Conservation (phyloP, 345 rosid species). For the Anastatica hierochuntica region DNA sequence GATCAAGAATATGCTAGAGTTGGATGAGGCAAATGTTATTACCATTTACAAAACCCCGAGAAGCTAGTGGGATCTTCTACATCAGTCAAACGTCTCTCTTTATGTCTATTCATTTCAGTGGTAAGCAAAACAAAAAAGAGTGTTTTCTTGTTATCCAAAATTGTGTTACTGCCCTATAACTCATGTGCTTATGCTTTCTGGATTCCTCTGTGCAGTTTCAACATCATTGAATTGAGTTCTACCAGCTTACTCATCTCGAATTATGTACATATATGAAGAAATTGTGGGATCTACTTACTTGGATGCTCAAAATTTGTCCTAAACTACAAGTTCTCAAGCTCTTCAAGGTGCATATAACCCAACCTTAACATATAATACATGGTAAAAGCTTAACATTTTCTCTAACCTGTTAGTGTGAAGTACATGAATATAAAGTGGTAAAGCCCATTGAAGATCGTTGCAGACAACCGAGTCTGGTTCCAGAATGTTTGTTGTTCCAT, state of each 20-base stretch:
- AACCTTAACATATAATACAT: too few species aligned
- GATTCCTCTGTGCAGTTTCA: neutral
- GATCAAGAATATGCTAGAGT: neutral
- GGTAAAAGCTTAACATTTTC: too few species aligned
- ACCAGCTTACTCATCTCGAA: conserved; percentile 1
- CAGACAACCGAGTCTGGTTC: neutral
- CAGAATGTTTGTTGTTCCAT: neutral
- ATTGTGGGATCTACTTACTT: conserved; percentile 5
- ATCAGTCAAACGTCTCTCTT: conserved; percentile 9
- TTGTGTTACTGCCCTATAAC: neutral
- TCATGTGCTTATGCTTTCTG: neutral
- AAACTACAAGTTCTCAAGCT: conserved; percentile 14
- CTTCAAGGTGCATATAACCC: neutral
- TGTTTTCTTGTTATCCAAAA: neutral
- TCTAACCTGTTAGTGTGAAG: neutral
- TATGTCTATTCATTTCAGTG: neutral
- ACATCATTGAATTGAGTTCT: neutral
- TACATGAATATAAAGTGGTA: accelerated
- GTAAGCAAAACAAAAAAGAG: neutral
- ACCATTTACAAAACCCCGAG: neutral
- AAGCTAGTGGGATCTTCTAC: conserved; percentile 1
- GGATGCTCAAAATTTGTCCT: conserved; percentile 4
- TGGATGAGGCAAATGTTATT: conserved; percentile 6
- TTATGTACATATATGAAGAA: neutral
- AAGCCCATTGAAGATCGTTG: neutral